Conservation (phyloP, 352 stramenopile species). For the Phytophthora agathidicida region DNA sequence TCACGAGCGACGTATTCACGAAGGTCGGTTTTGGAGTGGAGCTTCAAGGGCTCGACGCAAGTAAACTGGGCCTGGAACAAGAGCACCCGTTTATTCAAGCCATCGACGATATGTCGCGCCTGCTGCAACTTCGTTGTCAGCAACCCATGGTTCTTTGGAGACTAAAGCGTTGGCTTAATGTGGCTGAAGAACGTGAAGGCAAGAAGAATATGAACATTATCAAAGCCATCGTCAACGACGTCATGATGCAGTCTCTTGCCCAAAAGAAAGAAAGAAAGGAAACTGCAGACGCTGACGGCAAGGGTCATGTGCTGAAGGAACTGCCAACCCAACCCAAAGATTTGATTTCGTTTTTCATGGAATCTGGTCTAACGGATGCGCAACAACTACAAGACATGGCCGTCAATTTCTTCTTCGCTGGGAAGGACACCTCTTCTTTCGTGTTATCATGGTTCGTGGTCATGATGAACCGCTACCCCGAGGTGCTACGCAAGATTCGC, state of each 20-base stretch:
- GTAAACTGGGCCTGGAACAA: slow-evolving; percentile 28
- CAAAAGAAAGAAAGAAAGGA: slow-evolving; percentile 4
- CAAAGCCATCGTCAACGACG: slow-evolving; percentile 34
- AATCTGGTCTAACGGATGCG: slow-evolving; percentile 25
- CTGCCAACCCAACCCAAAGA: slow-evolving; percentile 25
- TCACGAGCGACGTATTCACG: slow-evolving; percentile 78
- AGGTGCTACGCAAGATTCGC: slow-evolving; percentile 46
- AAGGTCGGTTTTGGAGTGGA: slow-evolving; percentile 76
- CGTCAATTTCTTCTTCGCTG: slow-evolving; percentile 79
- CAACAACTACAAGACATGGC: slow-evolving; percentile 70
- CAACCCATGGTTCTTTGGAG: slow-evolving; percentile 56
- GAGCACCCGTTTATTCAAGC: slow-evolving; percentile 53
- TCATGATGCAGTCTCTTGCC: slow-evolving; percentile 41
- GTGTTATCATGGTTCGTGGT: slow-evolving; percentile 77
- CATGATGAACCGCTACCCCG: slow-evolving; percentile 75
- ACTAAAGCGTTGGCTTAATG: slow-evolving; percentile 44
- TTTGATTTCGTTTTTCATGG: slow-evolving; percentile 56
- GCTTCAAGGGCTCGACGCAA: slow-evolving; percentile 38
- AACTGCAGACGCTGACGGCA: background rate
- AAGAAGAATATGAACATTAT: slow-evolving; percentile 45
- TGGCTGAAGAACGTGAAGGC: slow-evolving; percentile 39
- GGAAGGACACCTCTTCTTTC: slow-evolving; percentile 75
- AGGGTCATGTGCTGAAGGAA: background rate
- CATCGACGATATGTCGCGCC: slow-evolving; percentile 45
- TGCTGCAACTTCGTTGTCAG: slow-evolving; percentile 45